A percentile compares a stretch with the other conserved stretches of the same genome.
phyloP scores from a whole-genome alignment of 441 rosid genomes.

The Pelargonium australe region DNA sequence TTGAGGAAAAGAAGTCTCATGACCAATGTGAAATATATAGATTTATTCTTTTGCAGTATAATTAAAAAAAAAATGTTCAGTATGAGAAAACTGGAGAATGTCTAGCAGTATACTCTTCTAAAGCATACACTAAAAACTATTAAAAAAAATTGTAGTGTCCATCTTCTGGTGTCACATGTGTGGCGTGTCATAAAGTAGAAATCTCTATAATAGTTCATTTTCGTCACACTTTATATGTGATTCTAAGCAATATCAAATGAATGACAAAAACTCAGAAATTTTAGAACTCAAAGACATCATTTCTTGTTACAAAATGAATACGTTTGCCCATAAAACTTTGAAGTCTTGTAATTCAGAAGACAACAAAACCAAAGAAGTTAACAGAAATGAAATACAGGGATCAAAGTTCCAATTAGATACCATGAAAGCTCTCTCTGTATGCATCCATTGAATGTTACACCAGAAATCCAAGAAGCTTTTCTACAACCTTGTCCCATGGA shows the following conservation, averaged over 20 bases:
- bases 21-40: constrained; percentile 2
- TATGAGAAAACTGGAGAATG: not conserved
- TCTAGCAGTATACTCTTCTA: not conserved
- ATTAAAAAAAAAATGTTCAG: not conserved
- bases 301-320: not conserved
- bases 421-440: constrained; percentile 49
- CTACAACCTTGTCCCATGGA: constrained; percentile 32
- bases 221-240: too few relatives aligned
- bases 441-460: constrained; percentile 36
- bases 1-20: constrained; percentile 4
- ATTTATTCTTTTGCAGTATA: not conserved
- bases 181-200: too few relatives aligned
- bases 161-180: not conserved
- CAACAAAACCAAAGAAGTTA: not conserved
- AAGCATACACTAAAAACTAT: not conserved
- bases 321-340: not conserved
- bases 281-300: not conserved
- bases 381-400: not conserved
- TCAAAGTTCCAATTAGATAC: constrained; percentile 29
- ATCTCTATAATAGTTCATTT: too few relatives aligned
- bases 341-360: not conserved
- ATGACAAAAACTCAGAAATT: not conserved
- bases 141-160: too few relatives aligned
- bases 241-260: not conserved
- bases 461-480: constrained; percentile 36